phyloP scores from a whole-genome alignment of 306 rosid species.

The Cucumis sativus region Cucumber_9930_V3 NC_026660.2:6759501-6760000 shows the following conservation, averaged over 20 bases:
- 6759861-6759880: neutral
- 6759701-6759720: neutral
- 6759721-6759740: neutral
- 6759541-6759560: neutral
- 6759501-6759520: neutral
- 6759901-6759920: conserved; percentile 1
- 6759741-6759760: neutral
- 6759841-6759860: too few relatives aligned
- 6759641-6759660: neutral
- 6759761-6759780: conserved; percentile 1
- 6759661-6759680: conserved; percentile 4
- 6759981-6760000: conserved; percentile 10
- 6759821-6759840: neutral
- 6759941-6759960: conserved; percentile 17
- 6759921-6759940: neutral
- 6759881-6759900: conserved; percentile 1
- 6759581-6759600: neutral
- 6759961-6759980: conserved; percentile 14
- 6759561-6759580: neutral
- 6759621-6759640: neutral
- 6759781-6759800: neutral
- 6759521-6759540: neutral
- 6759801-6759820: neutral
- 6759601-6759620: neutral
- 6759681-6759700: neutral